Conservation (phyloP, 2,329 filamentous ascomycete genomes). For the Cytospora schulzeri region DNA sequence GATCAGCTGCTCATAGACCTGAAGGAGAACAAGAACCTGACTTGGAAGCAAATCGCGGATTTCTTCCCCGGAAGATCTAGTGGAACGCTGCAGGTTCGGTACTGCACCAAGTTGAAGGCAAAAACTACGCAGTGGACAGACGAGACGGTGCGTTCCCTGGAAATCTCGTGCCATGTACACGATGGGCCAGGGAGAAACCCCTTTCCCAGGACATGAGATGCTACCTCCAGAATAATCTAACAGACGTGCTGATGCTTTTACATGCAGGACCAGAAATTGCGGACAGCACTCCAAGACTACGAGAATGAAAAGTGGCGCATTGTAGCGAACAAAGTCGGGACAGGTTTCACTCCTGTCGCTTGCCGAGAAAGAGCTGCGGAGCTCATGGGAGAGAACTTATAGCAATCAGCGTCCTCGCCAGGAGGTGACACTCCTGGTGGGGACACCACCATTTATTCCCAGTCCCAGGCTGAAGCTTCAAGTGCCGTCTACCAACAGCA, state of each 20-base stretch:
- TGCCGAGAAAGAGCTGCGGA: conserved; percentile 80
- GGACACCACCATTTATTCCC: conserved; percentile 49
- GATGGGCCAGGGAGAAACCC: background rate
- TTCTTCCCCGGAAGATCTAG: conserved; percentile 92
- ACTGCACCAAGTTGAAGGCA: conserved; percentile 92
- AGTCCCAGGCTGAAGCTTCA: conserved; percentile 30
- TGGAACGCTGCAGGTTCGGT: conserved; percentile 88
- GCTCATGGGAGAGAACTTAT: conserved; percentile 56
- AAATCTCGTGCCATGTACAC: background rate
- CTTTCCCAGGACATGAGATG: background rate
- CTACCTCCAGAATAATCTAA: background rate
- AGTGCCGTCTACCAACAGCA: conserved; percentile 24
- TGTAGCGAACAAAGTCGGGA: conserved; percentile 86
- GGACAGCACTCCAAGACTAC: conserved; percentile 77
- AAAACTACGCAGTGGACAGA: conserved; percentile 94
- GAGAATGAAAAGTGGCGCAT: conserved; percentile 93
- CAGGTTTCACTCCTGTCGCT: conserved; percentile 82
- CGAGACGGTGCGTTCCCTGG: conserved; percentile 71
- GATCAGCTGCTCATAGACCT: conserved; percentile 85
- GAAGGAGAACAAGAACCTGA: conserved; percentile 92
- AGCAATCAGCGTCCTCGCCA: conserved; percentile 58
- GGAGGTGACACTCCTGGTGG: conserved; percentile 48
- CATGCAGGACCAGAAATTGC: conserved; percentile 73
- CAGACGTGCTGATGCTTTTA: conserved; percentile 7
- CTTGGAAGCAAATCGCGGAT: conserved; percentile 96